Percentiles rank a stretch among this genome's conserved stretches.
Conservation (phyloP, 352 stramenopile genomes). For the Phytophthora melonis region DNA sequence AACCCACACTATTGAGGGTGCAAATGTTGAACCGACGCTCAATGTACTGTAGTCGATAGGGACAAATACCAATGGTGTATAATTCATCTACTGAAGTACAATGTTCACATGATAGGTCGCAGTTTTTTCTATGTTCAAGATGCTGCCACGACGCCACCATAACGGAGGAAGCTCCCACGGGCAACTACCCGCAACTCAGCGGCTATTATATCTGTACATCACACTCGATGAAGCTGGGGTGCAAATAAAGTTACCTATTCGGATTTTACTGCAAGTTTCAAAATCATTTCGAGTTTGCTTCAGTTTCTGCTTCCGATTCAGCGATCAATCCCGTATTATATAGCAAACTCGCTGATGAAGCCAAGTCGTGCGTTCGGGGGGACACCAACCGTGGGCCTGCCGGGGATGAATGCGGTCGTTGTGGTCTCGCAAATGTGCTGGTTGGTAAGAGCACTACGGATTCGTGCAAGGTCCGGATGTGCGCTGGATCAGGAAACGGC, state of each 20-base stretch:
- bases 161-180: too few relatives aligned
- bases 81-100: too few relatives aligned
- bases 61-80: too few relatives aligned
- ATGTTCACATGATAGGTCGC: too few relatives aligned
- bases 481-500: conserved; percentile 20
- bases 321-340: neutral
- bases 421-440: neutral
- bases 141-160: too few relatives aligned
- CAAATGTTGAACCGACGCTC: neutral
- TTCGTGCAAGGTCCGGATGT: conserved; percentile 7
- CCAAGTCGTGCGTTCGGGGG: conserved; percentile 34
- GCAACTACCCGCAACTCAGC: too few relatives aligned
- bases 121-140: too few relatives aligned
- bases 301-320: conserved; percentile 4
- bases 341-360: conserved; percentile 30
- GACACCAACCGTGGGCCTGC: conserved; percentile 41
- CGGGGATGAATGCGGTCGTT: conserved; percentile 62
- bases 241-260: too few relatives aligned
- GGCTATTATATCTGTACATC: too few relatives aligned
- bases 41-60: neutral
- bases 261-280: neutral
- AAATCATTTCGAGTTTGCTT: neutral
- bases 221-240: too few relatives aligned
- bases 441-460: conserved; percentile 3
- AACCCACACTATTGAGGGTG: neutral